Evolutionary conservation across 1,284 basidiomycete genomes (phyloP), one percentile per base, ranked within the genome.

Genomic region (Mycosarcoma maydis): DNA sequence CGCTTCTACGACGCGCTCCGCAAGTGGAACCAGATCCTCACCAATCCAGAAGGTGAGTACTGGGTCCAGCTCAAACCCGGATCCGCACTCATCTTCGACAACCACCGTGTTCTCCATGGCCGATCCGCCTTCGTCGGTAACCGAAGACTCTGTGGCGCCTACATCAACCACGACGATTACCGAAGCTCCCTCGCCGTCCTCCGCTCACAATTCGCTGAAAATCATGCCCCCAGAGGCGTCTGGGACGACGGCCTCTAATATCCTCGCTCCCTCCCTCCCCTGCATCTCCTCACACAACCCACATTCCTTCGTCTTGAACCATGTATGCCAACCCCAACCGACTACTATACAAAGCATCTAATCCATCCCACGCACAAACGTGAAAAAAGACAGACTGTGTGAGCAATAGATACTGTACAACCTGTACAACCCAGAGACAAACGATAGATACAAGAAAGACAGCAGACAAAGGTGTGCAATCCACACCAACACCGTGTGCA

Each of bases 131-230:
- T 97, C 80, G 87, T 88, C 2, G 95, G 96, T 4, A 88, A 88
- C 77, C 87, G 95, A 3, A 86, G 92, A 1, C 92, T 98, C 88
- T 98, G 95, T 75, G 95, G 95, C 0, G 94, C 94, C 0, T 98
- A 98, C 34, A 51, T 78, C 8, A 64, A 64, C 14, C 75, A 74
- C 50, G 78, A 80, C 46, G 78, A 79, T 47, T 77, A 72, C 41
- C 43, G 75, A 13, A 61, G 53, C n/a, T 55, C 73, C 9, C 45
- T 78, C 19, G 59, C 58, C 16, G 73, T 76, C 2, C 53, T 80
- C 11, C 38, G 62, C 0, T 49, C 59, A 1, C 48, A 61, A 37
- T 74, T 59, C 44, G 46, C 43, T 1, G 66, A 67, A 17, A 52
- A 62, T 24, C 36, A 60, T 4, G 6, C 20, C 14, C 24, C 13